These are phyloP conservation scores for Hippophae tibetana DNA, from an alignment of 306 rosid species.

Conservation along the genomic window DNA sequence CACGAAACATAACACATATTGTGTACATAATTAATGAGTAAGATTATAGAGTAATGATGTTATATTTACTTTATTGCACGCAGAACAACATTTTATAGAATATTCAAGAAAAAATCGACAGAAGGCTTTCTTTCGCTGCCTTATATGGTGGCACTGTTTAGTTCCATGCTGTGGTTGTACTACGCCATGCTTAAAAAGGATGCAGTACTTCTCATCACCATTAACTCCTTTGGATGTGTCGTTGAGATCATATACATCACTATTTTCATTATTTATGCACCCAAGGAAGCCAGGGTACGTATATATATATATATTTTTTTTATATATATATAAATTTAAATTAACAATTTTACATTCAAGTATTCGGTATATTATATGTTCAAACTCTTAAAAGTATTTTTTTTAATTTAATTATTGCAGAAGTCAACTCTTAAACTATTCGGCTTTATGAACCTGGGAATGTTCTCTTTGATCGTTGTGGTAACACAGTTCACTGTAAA, in stretches of 20 bases:
- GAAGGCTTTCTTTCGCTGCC: constrained; percentile 78
- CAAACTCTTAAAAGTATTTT: too few species aligned
- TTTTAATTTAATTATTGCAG: constrained; percentile 17
- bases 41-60: neutral
- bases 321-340: too few species aligned
- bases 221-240: constrained; percentile 66
- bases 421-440: constrained; percentile 44
- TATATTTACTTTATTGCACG: constrained; percentile 12
- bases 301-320: neutral
- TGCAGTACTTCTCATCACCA: constrained; percentile 64
- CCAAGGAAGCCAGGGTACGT: constrained; percentile 44
- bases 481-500: constrained; percentile 31
- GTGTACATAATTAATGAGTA: neutral
- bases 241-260: constrained; percentile 49
- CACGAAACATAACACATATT: neutral
- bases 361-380: neutral
- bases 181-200: constrained; percentile 51
- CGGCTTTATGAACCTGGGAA: constrained; percentile 43
- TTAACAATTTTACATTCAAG: neutral
- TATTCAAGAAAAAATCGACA: constrained; percentile 67
- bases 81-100: constrained; percentile 70
- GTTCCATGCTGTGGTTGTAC: constrained; percentile 71
- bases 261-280: constrained; percentile 49
- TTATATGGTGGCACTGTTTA: constrained; percentile 70
- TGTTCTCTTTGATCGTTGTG: constrained; percentile 39